These are phyloP conservation scores for Neoarthrinium moseri DNA, from an alignment of 2,329 filamentous ascomycete species.

Conservation along the genomic window DNA sequence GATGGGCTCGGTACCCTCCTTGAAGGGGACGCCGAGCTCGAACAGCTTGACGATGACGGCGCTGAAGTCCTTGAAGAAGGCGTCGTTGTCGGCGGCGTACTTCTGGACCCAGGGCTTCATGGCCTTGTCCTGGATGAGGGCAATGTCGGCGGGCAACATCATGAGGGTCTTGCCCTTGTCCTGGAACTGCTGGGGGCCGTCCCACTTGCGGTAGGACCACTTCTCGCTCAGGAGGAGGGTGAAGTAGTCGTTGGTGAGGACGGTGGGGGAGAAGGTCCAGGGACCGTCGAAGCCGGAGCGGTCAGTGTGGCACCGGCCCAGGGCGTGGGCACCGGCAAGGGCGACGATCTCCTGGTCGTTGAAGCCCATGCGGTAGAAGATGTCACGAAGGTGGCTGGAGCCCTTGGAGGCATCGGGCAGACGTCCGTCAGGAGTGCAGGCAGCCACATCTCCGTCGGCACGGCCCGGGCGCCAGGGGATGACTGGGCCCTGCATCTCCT, in stretches of 20 bases:
- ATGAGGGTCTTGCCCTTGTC: constrained; percentile 87
- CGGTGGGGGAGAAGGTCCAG: constrained; percentile 89
- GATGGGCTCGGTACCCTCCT: constrained; percentile 59
- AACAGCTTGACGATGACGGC: constrained; percentile 79
- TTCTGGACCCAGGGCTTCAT: constrained; percentile 79
- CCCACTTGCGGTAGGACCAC: constrained; percentile 90
- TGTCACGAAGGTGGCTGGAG: constrained; percentile 78
- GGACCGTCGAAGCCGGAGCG: constrained; percentile 86
- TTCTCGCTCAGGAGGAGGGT: constrained; percentile 85
- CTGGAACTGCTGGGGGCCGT: constrained; percentile 79
- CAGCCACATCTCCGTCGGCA: constrained; percentile 71
- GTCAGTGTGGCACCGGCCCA: constrained; percentile 87
- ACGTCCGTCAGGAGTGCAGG: constrained; percentile 92
- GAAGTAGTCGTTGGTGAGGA: constrained; percentile 95
- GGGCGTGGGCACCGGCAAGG: constrained; percentile 78
- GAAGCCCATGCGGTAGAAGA: constrained; percentile 98
- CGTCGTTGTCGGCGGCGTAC: constrained; percentile 87
- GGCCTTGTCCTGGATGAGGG: constrained; percentile 81
- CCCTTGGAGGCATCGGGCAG: constrained; percentile 77
- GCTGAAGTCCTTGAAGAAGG: constrained; percentile 92
- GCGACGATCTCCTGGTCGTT: constrained; percentile 96
- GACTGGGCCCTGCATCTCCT: constrained; percentile 89
- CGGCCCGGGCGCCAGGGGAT: constrained; percentile 91
- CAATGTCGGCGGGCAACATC: constrained; percentile 96
- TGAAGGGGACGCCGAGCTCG: constrained; percentile 91